Base-by-base conservation (phyloP, 495 filamentous ascomycete species). In the Neurospora cerealis region DNA sequence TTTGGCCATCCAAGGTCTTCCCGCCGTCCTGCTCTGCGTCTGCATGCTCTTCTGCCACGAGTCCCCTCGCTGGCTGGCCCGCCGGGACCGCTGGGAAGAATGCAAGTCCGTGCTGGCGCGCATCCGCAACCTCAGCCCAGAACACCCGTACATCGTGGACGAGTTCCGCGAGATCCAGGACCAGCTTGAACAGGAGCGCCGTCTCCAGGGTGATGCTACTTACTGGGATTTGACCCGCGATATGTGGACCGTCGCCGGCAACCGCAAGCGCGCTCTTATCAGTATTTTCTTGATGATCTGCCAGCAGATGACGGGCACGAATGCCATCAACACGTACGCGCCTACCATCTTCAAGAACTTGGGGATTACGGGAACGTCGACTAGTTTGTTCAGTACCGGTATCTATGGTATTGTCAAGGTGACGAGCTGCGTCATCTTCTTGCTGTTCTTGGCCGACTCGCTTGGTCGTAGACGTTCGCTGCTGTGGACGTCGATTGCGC, bases 401-500 rank as follows among this genome's bases (percentile, higher is more conserved):
- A 83, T 87, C 44, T 88, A 85, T 71, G 86, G 86, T 21, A 80
- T 88, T 39, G 84, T 87, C 39, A 86, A 86, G 78, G 79, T 84
- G 15, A 71, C 77, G 19, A 79, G 82, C 69, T 83, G 82, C 48
- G 75, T 83, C 28, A 72, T 79, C 69, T 85, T 82, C 76, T 73
- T 86, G 70, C 73, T 91, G 24, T 90, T 91, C 82, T 79, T 91
- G 70, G 88, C 91, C 73, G 90, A 92, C 76, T 85, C 88, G 19
- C 86, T 91, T 41, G 89, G 90, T 8, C 87, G 90, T 10, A 86
- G 90, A 8, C 87, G 89, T 44, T 91, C 90, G 41, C 87, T 96
- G 36, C 85, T 94, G 74, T 92, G 89, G 87, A 93, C 92, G 17
- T 89, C 88, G 9, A 87, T 93, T 74, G 92, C 88, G 13, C 90